These are phyloP conservation scores for Mycena amicta DNA, from an alignment of 768 basidiomycete species.

Conservation along the genomic window DNA sequence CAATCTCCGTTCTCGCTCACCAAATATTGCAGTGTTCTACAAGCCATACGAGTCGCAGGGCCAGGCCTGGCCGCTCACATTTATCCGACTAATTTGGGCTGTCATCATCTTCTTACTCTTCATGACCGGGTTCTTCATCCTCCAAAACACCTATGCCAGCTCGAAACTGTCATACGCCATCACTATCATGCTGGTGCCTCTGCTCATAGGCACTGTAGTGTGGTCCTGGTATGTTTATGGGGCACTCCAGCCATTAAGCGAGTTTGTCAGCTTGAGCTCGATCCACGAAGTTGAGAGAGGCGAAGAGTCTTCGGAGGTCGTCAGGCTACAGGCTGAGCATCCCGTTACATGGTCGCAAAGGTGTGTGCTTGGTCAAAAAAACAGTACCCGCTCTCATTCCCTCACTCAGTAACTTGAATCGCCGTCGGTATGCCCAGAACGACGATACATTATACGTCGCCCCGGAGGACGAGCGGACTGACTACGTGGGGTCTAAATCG, in stretches of 20 bases:
- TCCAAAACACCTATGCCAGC: slow-evolving; percentile 44
- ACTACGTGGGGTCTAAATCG: slow-evolving; percentile 65
- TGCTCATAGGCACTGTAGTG: slow-evolving; percentile 71
- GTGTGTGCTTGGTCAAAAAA: no score
- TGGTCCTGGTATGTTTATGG: slow-evolving; percentile 83
- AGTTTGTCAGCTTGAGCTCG: slow-evolving; percentile 83
- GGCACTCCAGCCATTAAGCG: slow-evolving; percentile 71
- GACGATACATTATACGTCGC: slow-evolving; percentile 96
- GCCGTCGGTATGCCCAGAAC: slow-evolving; percentile 87
- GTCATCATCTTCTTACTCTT: slow-evolving; percentile 92
- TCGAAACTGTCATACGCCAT: slow-evolving; percentile 22
- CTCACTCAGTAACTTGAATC: slow-evolving; percentile 84
- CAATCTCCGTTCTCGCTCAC: not conserved
- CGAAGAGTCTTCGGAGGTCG: slow-evolving; percentile 80
- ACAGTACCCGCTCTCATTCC: no score
- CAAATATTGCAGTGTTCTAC: slow-evolving; percentile 79
- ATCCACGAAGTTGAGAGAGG: slow-evolving; percentile 89
- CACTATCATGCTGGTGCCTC: slow-evolving; percentile 56
- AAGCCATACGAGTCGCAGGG: slow-evolving; percentile 98
- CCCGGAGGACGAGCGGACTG: slow-evolving; percentile 89
- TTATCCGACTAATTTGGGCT: slow-evolving; percentile 89
- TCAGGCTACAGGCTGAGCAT: slow-evolving; percentile 75
- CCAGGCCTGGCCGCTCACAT: slow-evolving; percentile 97
- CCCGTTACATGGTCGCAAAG: slow-evolving; percentile 90
- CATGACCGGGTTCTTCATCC: slow-evolving; percentile 94